A percentile compares a stretch with the other conserved stretches of the same genome.
phyloP scores from a whole-genome alignment of 163 green algal genomes.

The Volvox carteri region DNA sequence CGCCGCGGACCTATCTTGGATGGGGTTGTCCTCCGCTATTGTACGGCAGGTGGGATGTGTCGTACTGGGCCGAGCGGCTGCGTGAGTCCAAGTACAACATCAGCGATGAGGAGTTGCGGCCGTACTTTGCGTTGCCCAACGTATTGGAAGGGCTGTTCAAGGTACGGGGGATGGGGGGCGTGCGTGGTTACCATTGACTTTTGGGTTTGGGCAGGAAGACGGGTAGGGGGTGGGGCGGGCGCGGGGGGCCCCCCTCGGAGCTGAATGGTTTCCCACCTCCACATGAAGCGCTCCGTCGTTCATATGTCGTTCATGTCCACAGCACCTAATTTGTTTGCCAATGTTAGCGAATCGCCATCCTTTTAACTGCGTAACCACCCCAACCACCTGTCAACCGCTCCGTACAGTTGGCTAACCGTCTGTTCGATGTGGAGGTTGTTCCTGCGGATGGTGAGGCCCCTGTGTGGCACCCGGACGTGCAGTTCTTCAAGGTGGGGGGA shows the following conservation, averaged over 20 bases:
- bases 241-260: no score
- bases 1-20: no score
- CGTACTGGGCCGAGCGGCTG: conserved; percentile 92
- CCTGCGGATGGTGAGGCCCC: conserved; percentile 87
- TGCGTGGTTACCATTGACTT: no score
- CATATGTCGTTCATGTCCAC: not conserved
- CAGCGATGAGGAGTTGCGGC: conserved; percentile 94
- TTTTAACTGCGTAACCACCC: no score
- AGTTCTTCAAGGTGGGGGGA: conserved; percentile 85
- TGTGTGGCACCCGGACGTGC: conserved; percentile 93
- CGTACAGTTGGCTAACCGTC: conserved; percentile 80
- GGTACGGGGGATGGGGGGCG: conserved; percentile 53
- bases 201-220: no score
- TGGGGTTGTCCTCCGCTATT: no score
- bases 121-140: conserved; percentile 96
- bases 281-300: not conserved
- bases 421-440: conserved; percentile 94
- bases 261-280: no score
- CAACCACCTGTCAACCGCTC: no score
- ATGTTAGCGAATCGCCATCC: no score
- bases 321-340: no score
- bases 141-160: conserved; percentile 95
- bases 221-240: no score
- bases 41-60: conserved; percentile 87
- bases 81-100: conserved; percentile 91